phyloP scores from a whole-genome alignment of 768 basidiomycete genomes.

The Hortiboletus campestris region DNA sequence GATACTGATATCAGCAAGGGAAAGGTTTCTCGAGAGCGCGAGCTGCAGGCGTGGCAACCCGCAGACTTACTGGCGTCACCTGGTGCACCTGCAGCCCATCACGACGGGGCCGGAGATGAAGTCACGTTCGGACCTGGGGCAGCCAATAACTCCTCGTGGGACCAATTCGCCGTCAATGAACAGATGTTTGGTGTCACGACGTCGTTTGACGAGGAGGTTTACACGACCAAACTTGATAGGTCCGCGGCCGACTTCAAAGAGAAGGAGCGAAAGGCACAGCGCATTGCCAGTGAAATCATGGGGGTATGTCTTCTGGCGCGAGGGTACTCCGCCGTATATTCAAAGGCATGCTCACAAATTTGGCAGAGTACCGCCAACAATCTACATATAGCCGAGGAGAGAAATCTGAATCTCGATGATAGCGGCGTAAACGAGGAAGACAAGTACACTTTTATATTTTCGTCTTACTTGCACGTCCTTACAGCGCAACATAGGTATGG shows the following conservation, averaged over 20 bases:
- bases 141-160: conserved; percentile 57
- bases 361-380: conserved; percentile 64
- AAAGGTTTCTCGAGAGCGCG: conserved; percentile 58
- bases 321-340: conserved; percentile 2
- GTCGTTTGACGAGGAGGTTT: conserved; percentile 88
- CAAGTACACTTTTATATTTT: conserved; percentile 56
- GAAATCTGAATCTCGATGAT: conserved; percentile 61
- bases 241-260: conserved; percentile 83
- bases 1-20: conserved; percentile 76
- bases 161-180: conserved; percentile 94
- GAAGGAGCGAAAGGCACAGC: conserved; percentile 81
- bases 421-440: conserved; percentile 90
- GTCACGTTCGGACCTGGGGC: conserved; percentile 63
- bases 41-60: conserved; percentile 77
- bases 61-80: conserved; percentile 33
- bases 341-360: conserved; percentile 9
- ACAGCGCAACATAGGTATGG: conserved; percentile 62
- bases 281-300: conserved; percentile 88
- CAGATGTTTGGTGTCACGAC: conserved; percentile 89
- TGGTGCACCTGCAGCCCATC: conserved; percentile 23
- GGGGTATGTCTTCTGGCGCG: conserved; percentile 49
- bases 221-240: conserved; percentile 92
- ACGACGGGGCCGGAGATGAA: conserved; percentile 52
- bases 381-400: conserved; percentile 88
- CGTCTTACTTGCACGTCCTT: conserved; percentile 20